These are phyloP conservation scores for Sclerotinia subarctica DNA, from an alignment of 2,329 filamentous ascomycete genomes.

Conservation along the genomic window DNA sequence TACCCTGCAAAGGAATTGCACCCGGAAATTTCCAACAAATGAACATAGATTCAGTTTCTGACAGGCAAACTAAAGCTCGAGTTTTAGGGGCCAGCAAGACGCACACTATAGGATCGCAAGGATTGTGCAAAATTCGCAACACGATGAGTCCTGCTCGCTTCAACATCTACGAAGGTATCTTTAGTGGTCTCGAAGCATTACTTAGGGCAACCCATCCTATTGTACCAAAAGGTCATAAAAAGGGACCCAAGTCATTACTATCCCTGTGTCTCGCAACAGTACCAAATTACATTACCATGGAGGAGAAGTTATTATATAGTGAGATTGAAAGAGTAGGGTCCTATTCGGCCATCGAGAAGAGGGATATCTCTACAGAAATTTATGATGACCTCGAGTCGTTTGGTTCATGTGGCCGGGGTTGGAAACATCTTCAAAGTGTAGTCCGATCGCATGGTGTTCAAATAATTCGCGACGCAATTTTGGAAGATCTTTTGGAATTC, in stretches of 20 bases:
- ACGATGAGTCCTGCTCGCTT: conserved; percentile 37
- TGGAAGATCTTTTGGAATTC: conserved; percentile 44
- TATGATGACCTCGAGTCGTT: conserved; percentile 50
- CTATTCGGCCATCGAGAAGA: conserved; percentile 35
- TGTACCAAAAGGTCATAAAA: conserved; percentile 23
- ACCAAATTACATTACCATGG: conserved; percentile 46
- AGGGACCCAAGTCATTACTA: conserved; percentile 44
- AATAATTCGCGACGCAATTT: conserved; percentile 44
- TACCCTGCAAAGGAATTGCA: background rate
- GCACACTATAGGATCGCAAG: conserved; percentile 30
- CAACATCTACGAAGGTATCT: conserved; percentile 46
- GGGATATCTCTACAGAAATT: conserved; percentile 45
- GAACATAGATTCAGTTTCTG: background rate
- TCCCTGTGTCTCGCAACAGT: conserved; percentile 50
- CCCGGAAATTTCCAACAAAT: background rate
- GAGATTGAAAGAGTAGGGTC: conserved; percentile 43
- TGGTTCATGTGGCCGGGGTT: conserved; percentile 43
- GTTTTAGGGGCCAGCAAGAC: conserved; percentile 18
- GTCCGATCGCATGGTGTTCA: conserved; percentile 48
- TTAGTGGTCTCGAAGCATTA: conserved; percentile 46
- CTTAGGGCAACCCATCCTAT: conserved; percentile 42
- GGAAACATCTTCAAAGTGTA: conserved; percentile 46
- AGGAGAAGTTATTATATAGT: conserved; percentile 44
- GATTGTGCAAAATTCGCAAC: conserved; percentile 40
- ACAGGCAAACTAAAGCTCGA: background rate